These are phyloP conservation scores for Primulina huaijiensis DNA, from an alignment of 257 asterid species.

Conservation along the genomic window DNA sequence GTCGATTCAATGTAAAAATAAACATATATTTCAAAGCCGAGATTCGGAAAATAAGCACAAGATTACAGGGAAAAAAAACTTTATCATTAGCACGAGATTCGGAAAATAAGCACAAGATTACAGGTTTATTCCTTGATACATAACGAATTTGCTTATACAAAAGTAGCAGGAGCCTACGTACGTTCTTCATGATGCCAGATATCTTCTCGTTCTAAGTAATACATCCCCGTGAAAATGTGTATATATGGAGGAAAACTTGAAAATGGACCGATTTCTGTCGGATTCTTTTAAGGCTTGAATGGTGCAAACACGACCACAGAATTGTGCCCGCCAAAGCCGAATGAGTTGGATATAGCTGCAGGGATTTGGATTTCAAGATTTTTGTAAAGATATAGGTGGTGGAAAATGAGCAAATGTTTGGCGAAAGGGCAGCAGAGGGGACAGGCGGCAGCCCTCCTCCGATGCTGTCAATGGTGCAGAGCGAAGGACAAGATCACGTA, in stretches of 20 bases:
- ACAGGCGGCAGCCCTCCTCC: no score
- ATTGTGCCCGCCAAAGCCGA: constrained; percentile 72
- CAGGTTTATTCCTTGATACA: constrained; percentile 8
- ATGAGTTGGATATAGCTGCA: constrained; percentile 72
- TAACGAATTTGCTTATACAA: constrained; percentile 1
- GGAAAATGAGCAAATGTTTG: neutral
- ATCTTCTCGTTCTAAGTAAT: constrained; percentile 12
- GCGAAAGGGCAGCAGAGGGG: no score
- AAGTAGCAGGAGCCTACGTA: neutral
- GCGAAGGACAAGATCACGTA: constrained; percentile 30
- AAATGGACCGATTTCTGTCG: neutral
- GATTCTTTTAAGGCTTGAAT: constrained; percentile 42
- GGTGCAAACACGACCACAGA: constrained; percentile 75
- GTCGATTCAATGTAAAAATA: no score
- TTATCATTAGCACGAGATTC: no score
- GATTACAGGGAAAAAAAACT: neutral
- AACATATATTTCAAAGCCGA: no score
- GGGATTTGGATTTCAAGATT: neutral
- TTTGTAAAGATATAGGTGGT: neutral
- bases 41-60: neutral
- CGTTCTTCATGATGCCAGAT: neutral
- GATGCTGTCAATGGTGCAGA: no score
- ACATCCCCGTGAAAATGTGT: neutral
- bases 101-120: neutral
- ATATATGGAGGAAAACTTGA: neutral